These are phyloP conservation scores for Spizellomyces sp. DNA, from an alignment of 192 early-diverging fungal species.

Conservation along the genomic window DNA sequence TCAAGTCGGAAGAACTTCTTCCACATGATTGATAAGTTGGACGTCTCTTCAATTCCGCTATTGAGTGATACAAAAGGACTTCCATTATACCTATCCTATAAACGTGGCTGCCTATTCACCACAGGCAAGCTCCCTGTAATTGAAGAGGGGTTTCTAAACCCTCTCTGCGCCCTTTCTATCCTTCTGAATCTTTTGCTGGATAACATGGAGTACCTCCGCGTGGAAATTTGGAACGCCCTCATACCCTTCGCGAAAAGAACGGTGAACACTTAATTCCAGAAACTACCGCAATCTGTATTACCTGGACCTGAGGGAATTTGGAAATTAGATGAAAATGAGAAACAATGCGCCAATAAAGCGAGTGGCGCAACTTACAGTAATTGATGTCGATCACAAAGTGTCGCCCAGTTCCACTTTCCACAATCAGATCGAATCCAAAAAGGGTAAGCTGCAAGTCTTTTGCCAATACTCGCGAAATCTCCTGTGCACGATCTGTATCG, in stretches of 20 bases:
- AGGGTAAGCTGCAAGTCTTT: not conserved
- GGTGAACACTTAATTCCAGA: not conserved
- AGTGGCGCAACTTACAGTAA: slow-evolving; percentile 1
- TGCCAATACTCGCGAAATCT: not conserved
- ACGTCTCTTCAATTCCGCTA: too few species aligned
- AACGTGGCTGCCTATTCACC: too few species aligned
- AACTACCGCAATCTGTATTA: not conserved
- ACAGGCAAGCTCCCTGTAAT: too few species aligned
- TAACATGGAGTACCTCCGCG: not conserved
- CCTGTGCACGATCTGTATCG: too few species aligned
- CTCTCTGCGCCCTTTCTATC: too few species aligned
- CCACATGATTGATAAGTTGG: too few species aligned
- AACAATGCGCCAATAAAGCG: not conserved
- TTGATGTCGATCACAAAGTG: slow-evolving; percentile 7
- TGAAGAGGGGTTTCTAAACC: too few species aligned
- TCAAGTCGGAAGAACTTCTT: too few species aligned
- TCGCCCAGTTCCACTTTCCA: slow-evolving; percentile 3
- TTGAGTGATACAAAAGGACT: too few species aligned
- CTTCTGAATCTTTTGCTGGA: slow-evolving; percentile 1
- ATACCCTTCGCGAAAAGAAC: not conserved
- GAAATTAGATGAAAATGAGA: not conserved
- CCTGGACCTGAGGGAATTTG: not conserved
- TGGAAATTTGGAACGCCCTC: slow-evolving; percentile 2
- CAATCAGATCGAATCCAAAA: slow-evolving; percentile 1
- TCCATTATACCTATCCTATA: too few species aligned